phyloP scores from a whole-genome alignment of 1,284 basidiomycete genomes.

The Ceratobasidium papillatum region DNA sequence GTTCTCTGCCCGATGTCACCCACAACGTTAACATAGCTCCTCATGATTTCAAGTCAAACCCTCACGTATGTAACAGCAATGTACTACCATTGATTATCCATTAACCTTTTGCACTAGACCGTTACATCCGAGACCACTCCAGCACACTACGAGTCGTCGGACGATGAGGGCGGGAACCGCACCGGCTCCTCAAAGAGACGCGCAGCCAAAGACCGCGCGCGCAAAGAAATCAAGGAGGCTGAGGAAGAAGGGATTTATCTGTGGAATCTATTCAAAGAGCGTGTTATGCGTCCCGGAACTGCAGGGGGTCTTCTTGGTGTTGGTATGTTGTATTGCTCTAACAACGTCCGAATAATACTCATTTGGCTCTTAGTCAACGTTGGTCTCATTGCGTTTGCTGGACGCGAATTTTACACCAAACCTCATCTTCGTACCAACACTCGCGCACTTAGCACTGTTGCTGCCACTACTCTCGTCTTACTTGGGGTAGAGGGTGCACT shows the following conservation, averaged over 20 bases:
- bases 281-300: constrained; percentile 71
- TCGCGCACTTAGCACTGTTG: constrained; percentile 62
- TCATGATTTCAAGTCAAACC: constrained; percentile 60
- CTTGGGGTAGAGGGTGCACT: constrained; percentile 70
- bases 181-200: constrained; percentile 18
- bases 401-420: constrained; percentile 72
- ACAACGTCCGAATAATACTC: background rate
- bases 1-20: constrained; percentile 58
- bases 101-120: constrained; percentile 33
- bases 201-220: constrained; percentile 48
- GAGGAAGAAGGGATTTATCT: constrained; percentile 64
- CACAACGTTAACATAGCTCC: constrained; percentile 65
- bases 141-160: background rate
- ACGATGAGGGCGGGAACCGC: constrained; percentile 29
- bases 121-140: constrained; percentile 39
- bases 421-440: constrained; percentile 70
- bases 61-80: constrained; percentile 48
- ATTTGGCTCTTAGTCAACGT: constrained; percentile 65
- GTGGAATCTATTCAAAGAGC: constrained; percentile 67
- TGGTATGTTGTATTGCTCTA: constrained; percentile 56
- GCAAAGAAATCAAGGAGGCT: constrained; percentile 57
- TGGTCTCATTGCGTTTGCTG: constrained; percentile 69
- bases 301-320: constrained; percentile 78
- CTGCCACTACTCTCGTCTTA: constrained; percentile 64
- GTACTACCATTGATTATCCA: background rate